These are phyloP conservation scores for Pharus latifolius DNA, from an alignment of 176 grass and related monocot species.

Conservation along the genomic window DNA sequence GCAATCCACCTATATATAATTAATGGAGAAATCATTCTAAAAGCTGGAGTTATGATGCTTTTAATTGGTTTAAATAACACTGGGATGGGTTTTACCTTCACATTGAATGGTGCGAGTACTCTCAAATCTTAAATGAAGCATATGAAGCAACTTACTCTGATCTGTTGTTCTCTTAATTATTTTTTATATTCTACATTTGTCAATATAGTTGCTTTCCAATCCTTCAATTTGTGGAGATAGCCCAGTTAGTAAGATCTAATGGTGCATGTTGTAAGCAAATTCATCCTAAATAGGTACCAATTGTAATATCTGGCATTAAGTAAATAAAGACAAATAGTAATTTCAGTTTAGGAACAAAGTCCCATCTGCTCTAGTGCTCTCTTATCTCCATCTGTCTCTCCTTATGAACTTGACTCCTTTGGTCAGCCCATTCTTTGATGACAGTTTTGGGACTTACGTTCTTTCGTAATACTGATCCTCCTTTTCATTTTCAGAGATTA, in stretches of 20 bases:
- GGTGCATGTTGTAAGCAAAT: not conserved
- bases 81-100: not conserved
- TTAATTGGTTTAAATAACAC: not conserved
- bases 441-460: too few species aligned
- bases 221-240: not conserved
- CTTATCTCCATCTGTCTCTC: too few species aligned
- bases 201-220: not conserved
- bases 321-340: too few species aligned
- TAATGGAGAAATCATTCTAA: not conserved
- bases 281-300: not conserved
- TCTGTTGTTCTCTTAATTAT: not conserved
- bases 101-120: not conserved
- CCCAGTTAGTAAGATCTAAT: not conserved
- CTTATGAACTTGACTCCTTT: too few species aligned
- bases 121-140: not conserved
- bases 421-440: too few species aligned
- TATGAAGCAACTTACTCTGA: not conserved
- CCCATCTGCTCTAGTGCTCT: not conserved
- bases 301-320: too few species aligned
- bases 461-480: not conserved
- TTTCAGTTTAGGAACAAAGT: not conserved
- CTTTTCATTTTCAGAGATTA: slow-evolving; percentile 66
- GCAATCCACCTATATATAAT: not conserved
- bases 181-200: not conserved
- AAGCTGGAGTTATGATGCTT: not conserved